Percentiles rank a stretch among this genome's conserved stretches.
These are phyloP conservation scores for Daldinia grandis DNA, from an alignment of 495 filamentous ascomycete species.

Conservation along the genomic window DNA sequence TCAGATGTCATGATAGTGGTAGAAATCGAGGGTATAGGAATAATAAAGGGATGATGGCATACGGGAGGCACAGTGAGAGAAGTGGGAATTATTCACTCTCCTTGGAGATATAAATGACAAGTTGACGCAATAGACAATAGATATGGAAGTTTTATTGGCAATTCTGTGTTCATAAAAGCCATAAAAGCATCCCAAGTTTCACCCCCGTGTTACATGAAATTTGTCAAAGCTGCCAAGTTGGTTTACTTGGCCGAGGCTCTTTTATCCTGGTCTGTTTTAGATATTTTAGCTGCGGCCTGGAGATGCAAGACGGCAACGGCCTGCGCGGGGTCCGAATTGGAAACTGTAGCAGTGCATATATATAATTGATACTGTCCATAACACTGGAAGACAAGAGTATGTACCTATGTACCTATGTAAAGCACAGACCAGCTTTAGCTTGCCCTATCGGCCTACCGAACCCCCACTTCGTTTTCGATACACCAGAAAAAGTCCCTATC, in stretches of 20 bases:
- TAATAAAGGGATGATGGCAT: not conserved
- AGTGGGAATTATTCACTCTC: not conserved
- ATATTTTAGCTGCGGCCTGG: not conserved
- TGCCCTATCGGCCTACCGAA: conserved; percentile 31
- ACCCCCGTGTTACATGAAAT: not conserved
- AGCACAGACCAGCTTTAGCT: conserved; percentile 14
- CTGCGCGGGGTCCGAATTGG: not conserved
- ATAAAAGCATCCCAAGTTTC: not conserved
- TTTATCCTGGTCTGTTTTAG: conserved; percentile 8
- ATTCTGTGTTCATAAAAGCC: not conserved
- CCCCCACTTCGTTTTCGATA: conserved; percentile 41
- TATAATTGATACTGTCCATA: not conserved
- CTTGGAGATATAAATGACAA: not conserved
- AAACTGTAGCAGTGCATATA: not conserved
- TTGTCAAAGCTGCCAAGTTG: not conserved
- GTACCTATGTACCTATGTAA: too few species aligned
- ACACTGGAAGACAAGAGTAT: not conserved
- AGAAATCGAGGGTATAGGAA: not conserved
- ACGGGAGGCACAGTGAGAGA: too few species aligned
- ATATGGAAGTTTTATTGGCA: not conserved
- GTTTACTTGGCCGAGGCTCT: conserved; percentile 3
- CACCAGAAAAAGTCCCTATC: conserved; percentile 44
- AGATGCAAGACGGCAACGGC: not conserved
- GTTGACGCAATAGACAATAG: not conserved
- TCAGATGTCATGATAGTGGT: conserved; percentile 46